Percentiles rank a stretch among this genome's conserved stretches.
Evolutionary conservation across 1,284 basidiomycete genomes (phyloP).

Genomic region (Sphagnurus paluster): DNA sequence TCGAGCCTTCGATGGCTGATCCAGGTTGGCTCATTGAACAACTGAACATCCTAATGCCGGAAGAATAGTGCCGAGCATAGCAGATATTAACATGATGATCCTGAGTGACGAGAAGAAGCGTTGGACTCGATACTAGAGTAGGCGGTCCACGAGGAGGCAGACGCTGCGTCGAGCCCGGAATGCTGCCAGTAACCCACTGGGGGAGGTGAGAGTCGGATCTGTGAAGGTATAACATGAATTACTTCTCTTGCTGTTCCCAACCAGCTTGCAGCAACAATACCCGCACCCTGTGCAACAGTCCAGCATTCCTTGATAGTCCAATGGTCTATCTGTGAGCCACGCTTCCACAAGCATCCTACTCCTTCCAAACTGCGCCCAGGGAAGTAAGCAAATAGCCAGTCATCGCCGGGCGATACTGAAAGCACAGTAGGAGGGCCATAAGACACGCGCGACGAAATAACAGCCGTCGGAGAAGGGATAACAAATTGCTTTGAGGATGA

Average conservation of each 20-base stretch:
- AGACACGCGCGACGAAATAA: slow-evolving; percentile 42
- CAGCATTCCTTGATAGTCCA: slow-evolving; percentile 66
- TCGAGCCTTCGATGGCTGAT: slow-evolving; percentile 32
- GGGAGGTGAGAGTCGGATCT: no score
- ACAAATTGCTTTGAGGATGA: slow-evolving; percentile 65
- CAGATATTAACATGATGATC: slow-evolving; percentile 50
- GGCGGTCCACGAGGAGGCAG: slow-evolving; percentile 53
- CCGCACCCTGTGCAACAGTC: slow-evolving; percentile 49
- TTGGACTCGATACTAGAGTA: slow-evolving; percentile 48
- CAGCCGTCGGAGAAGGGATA: slow-evolving; percentile 51
- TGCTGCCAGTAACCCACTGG: slow-evolving; percentile 50
- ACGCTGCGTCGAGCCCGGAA: slow-evolving; percentile 42
- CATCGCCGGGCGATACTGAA: slow-evolving; percentile 54
- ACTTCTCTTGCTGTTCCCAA: slow-evolving; percentile 62
- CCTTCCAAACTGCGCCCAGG: slow-evolving; percentile 56
- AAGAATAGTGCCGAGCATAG: slow-evolving; percentile 44
- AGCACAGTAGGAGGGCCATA: slow-evolving; percentile 67
- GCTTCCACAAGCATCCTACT: slow-evolving; percentile 65
- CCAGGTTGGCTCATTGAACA: slow-evolving; percentile 46
- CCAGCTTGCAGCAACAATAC: slow-evolving; percentile 64
- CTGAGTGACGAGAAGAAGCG: slow-evolving; percentile 58
- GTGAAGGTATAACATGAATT: slow-evolving; percentile 11
- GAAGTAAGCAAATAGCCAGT: slow-evolving; percentile 75
- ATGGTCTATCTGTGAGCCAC: slow-evolving; percentile 52
- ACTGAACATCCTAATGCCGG: slow-evolving; percentile 43